Conservation (phyloP, 371 early-diverging fungal species). For the Rhizopus sp. region DNA sequence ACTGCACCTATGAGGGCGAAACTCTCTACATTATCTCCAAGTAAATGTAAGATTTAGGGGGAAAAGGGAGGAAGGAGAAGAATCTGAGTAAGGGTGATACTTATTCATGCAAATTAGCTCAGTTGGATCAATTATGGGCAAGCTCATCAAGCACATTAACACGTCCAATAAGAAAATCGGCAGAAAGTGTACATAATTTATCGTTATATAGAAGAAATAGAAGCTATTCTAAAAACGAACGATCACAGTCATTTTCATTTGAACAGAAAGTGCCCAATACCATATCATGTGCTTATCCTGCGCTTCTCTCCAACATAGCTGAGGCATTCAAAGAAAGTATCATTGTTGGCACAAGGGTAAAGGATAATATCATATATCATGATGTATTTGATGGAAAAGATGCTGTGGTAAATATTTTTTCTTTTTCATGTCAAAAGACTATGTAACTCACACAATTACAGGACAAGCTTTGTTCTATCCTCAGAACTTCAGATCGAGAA, state of each 20-base stretch:
- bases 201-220: constrained; percentile 24
- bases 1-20: constrained; percentile 53
- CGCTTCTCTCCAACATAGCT: constrained; percentile 81
- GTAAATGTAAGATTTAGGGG: constrained; percentile 24
- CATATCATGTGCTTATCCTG: constrained; percentile 66
- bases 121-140: constrained; percentile 19
- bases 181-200: constrained; percentile 37
- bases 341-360: constrained; percentile 56
- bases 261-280: constrained; percentile 29
- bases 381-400: constrained; percentile 83
- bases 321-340: constrained; percentile 65
- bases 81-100: background rate
- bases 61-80: constrained; percentile 8
- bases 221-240: constrained; percentile 38
- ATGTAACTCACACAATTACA: constrained; percentile 23
- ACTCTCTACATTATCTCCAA: constrained; percentile 42
- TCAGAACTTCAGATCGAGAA: constrained; percentile 80
- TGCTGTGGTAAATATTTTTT: constrained; percentile 68
- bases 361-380: constrained; percentile 80
- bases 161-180: constrained; percentile 41
- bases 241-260: constrained; percentile 48
- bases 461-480: constrained; percentile 71
- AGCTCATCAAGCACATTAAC: constrained; percentile 33
- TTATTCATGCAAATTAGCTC: constrained; percentile 14
- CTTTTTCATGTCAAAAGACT: background rate